Conservation (phyloP, 1,139 yeast species). For the Yamadazyma blattariae region DNA sequence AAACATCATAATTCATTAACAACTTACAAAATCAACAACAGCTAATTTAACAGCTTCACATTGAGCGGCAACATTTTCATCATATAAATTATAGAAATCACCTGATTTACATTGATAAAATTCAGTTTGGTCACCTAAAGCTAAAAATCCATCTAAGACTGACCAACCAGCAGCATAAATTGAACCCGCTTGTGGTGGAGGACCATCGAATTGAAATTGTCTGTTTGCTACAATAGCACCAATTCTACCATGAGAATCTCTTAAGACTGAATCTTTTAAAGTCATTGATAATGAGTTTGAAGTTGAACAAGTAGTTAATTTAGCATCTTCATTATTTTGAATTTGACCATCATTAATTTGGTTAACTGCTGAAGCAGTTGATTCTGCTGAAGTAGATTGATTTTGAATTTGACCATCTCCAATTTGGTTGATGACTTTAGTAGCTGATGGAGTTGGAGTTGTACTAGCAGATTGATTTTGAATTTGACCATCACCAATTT, state of each 20-base stretch:
- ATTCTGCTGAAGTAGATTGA: conserved; percentile 16
- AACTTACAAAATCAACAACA: conserved; percentile 60
- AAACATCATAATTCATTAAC: conserved; percentile 23
- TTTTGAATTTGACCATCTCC: conserved; percentile 35
- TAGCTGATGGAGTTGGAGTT: conserved; percentile 25
- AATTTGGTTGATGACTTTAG: conserved; percentile 32
- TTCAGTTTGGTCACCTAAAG: conserved; percentile 59
- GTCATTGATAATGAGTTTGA: conserved; percentile 54
- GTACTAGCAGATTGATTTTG: conserved; percentile 32
- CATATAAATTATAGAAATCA: conserved; percentile 78
- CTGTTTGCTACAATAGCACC: conserved; percentile 84
- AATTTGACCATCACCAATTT: conserved; percentile 62
- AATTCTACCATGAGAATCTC: conserved; percentile 65
- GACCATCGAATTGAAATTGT: conserved; percentile 89
- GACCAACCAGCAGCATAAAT: conserved; percentile 88
- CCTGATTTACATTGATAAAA: conserved; percentile 84
- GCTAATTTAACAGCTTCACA: conserved; percentile 64
- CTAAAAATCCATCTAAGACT: conserved; percentile 65
- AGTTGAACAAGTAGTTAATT: conserved; percentile 49
- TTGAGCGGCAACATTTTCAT: conserved; percentile 62
- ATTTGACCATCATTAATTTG: conserved; percentile 35
- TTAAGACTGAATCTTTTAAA: conserved; percentile 52
- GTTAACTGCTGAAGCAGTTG: conserved; percentile 33
- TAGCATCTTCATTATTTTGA: conserved; percentile 23
- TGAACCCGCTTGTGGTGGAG: conserved; percentile 89